Evolutionary conservation across 345 rosid genomes (phyloP).

Genomic region (Corchorus capsularis): DNA sequence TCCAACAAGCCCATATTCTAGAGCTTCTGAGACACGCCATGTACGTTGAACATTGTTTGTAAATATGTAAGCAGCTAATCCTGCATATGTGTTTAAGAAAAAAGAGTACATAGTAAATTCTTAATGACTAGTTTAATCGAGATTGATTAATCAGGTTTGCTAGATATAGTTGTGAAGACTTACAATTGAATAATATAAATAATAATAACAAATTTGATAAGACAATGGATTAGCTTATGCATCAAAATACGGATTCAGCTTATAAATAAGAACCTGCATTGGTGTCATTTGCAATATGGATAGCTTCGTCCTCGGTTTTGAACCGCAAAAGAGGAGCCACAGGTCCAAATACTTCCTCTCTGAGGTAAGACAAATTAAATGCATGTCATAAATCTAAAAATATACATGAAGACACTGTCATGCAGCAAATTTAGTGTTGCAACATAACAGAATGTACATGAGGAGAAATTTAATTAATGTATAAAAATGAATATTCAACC

Average conservation of each 20-base stretch:
- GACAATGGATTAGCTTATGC: neutral
- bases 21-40: slow-evolving; percentile 95
- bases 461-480: neutral
- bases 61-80: slow-evolving; percentile 92
- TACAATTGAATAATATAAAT: neutral
- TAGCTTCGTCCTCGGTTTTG: slow-evolving; percentile 91
- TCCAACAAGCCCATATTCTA: slow-evolving; percentile 88
- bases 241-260: slow-evolving; percentile 2
- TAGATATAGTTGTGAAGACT: neutral
- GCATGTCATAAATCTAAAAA: neutral
- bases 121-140: neutral
- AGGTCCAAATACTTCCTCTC: slow-evolving; percentile 98
- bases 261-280: slow-evolving; percentile 58
- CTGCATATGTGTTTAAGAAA: slow-evolving; percentile 41
- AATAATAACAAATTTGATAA: neutral
- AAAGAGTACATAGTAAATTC: neutral
- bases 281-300: slow-evolving; percentile 78
- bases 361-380: slow-evolving; percentile 28
- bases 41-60: slow-evolving; percentile 82
- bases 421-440: neutral
- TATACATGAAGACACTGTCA: neutral
- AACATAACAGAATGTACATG: neutral
- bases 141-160: neutral
- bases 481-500: neutral
- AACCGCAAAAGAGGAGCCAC: slow-evolving; percentile 86